phyloP scores from a whole-genome alignment of 2,329 filamentous ascomycete species.

The Dactylellina parvicollis region DNA sequence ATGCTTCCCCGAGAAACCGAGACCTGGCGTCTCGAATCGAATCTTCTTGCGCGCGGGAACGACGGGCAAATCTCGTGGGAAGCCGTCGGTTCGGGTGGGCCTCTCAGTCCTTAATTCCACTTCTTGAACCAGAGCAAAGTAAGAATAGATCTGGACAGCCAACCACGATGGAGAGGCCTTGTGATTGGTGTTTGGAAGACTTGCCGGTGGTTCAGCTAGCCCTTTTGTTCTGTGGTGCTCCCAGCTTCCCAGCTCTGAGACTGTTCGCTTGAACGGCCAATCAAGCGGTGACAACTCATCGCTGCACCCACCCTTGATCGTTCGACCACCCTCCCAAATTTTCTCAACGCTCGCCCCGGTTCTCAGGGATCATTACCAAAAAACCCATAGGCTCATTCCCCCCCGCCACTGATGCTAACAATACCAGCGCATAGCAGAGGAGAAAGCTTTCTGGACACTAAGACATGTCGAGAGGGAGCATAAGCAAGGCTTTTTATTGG shows the following conservation, averaged over 20 bases:
- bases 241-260: constrained; percentile 38
- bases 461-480: neutral
- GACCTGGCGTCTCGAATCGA: constrained; percentile 26
- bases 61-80: constrained; percentile 49
- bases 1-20: neutral
- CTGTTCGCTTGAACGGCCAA: constrained; percentile 53
- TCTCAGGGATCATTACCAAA: constrained; percentile 44
- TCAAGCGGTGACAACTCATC: constrained; percentile 55
- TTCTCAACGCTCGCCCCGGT: constrained; percentile 35
- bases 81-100: constrained; percentile 53
- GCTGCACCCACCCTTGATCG: constrained; percentile 53
- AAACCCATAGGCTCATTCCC: constrained; percentile 31
- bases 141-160: constrained; percentile 30
- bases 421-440: constrained; percentile 27
- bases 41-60: constrained; percentile 47
- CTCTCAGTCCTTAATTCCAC: constrained; percentile 32
- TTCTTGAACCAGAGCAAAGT: constrained; percentile 14
- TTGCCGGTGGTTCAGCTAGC: constrained; percentile 32
- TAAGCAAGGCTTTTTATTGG: constrained; percentile 30
- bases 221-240: constrained; percentile 27
- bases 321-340: constrained; percentile 48
- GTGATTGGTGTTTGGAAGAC: constrained; percentile 41
- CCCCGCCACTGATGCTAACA: constrained; percentile 41
- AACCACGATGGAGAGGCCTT: constrained; percentile 35
- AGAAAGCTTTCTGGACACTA: constrained; percentile 4